Base-by-base conservation (phyloP, 352 stramenopile species). In the Phytophthora kernoviae region DNA sequence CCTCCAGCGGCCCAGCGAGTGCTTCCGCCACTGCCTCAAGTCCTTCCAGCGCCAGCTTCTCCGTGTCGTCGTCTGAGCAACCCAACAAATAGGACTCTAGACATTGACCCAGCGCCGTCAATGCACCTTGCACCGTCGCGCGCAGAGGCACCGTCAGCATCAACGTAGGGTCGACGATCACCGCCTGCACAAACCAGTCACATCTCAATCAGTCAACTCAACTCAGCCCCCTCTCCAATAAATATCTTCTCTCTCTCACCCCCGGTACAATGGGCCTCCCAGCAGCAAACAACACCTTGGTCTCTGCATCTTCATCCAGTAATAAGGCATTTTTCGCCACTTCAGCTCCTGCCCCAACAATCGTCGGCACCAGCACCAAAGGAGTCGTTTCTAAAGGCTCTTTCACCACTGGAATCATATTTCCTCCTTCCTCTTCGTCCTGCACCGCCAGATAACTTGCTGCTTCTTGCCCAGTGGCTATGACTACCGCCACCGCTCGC, bases 11-110 rank as follows among this genome's bases (percentile, higher is more conserved):
- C 24, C 71, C 59, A 15, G 76, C 65, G 18, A 92, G 73, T 27
- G 80, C 80, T 9, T 64, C 51, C 1, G 78, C 80, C 30, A 87
- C 58, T 22, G 80, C 65, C 24, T 89, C 74, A 27, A 92, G 58
- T 18, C 82, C 82, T 52, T 92, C 70, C 26, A 92, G 62, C 11
- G 76, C 80, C 24, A 90, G 54, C 18, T 68, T 41, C 20, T 81
- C 77, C 0, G 67, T 76, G 11, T 65, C 69, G 5, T 75, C 43
- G 55, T 87, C 75, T 0, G 48, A 58, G 21, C 70, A 82, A 21
- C 81, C 81, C 14, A 80, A 51, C 46, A 92, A 60, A 40, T 88
- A 92, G 48, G 80, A 90, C 56, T 92, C 82, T 18, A 92, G 71
- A 57, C 82, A 92, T 42, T 92, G 82, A 0, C 80, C 80, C 8